Percentiles rank a stretch among this genome's conserved stretches.
phyloP scores from a whole-genome alignment of 2,329 filamentous ascomycete genomes.

The Neofusicoccum umdonicola region DNA sequence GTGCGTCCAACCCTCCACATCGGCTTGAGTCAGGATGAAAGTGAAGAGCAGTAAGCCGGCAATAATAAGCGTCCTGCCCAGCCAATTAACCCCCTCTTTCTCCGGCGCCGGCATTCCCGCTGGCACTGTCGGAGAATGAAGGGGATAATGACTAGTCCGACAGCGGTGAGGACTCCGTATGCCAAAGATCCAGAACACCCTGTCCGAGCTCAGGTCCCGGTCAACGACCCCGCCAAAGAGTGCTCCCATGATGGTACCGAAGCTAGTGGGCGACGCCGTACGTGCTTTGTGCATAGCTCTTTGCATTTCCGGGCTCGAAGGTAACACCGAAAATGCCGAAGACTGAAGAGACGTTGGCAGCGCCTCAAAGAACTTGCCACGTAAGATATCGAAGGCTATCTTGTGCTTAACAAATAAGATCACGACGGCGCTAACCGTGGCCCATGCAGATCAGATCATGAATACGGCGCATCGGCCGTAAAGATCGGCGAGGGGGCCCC shows the following conservation, averaged over 20 bases:
- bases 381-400: conserved; percentile 65
- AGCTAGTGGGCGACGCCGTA: conserved; percentile 54
- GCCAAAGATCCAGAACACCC: too few species aligned
- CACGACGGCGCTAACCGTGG: conserved; percentile 57
- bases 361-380: conserved; percentile 67
- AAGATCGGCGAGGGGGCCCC: conserved; percentile 66
- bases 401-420: conserved; percentile 66
- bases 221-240: too few species aligned
- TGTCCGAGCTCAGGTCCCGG: too few species aligned
- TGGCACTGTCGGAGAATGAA: too few species aligned
- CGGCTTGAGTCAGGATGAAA: conserved; percentile 67
- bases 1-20: conserved; percentile 64
- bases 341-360: conserved; percentile 68
- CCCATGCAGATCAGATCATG: conserved; percentile 62
- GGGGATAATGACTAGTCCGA: too few species aligned
- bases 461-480: conserved; percentile 66
- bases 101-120: conserved; percentile 45
- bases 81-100: conserved; percentile 62
- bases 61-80: conserved; percentile 63
- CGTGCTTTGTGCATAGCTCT: conserved; percentile 68
- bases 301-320: conserved; percentile 65
- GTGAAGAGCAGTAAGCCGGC: conserved; percentile 60
- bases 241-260: too few species aligned
- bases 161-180: too few species aligned
- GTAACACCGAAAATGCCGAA: conserved; percentile 68